Evolutionary conservation across 129 eudicot species (phyloP).

Genomic region (sunflower (Helianthus annuus)): DNA sequence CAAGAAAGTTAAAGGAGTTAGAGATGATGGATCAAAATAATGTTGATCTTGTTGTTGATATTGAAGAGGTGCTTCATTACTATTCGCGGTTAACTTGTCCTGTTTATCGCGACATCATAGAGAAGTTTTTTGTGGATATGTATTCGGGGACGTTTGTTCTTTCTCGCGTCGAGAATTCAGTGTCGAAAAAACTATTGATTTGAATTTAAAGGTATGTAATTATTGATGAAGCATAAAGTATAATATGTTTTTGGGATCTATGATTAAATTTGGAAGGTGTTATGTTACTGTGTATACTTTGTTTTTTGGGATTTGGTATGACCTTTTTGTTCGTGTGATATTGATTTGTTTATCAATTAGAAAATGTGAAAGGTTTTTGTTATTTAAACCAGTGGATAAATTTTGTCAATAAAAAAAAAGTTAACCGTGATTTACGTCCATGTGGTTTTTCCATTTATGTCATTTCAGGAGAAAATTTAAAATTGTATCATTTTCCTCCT

Average conservation of each 20-base stretch:
- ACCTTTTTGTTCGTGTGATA: slow-evolving; percentile 10
- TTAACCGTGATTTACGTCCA: too few species aligned
- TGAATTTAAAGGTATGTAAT: slow-evolving; percentile 15
- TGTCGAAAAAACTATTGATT: slow-evolving; percentile 2
- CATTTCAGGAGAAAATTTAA: too few species aligned
- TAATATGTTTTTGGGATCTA: slow-evolving; percentile 27
- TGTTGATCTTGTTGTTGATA: slow-evolving; percentile 44
- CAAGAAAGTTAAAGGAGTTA: slow-evolving; percentile 46
- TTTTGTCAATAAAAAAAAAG: background rate
- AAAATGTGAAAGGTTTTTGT: background rate
- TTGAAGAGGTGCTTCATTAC: slow-evolving; percentile 57
- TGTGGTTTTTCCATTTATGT: too few species aligned
- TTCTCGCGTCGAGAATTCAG: slow-evolving; percentile 17
- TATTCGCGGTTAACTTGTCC: slow-evolving; percentile 59
- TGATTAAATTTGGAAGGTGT: slow-evolving; percentile 7
- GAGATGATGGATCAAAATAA: slow-evolving; percentile 48
- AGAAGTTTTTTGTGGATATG: slow-evolving; percentile 48
- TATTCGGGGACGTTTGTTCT: slow-evolving; percentile 35
- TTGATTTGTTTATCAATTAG: slow-evolving; percentile 15
- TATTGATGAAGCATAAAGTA: slow-evolving; percentile 21
- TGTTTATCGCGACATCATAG: slow-evolving; percentile 51
- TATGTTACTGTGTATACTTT: background rate
- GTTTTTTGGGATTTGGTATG: slow-evolving; percentile 17
- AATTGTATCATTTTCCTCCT: too few species aligned
- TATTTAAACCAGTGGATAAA: background rate